A percentile compares a stretch with the other conserved stretches of the same genome.
phyloP scores from a whole-genome alignment of 2,329 filamentous ascomycete species.

The Lasiodiplodia theobromae region DNA sequence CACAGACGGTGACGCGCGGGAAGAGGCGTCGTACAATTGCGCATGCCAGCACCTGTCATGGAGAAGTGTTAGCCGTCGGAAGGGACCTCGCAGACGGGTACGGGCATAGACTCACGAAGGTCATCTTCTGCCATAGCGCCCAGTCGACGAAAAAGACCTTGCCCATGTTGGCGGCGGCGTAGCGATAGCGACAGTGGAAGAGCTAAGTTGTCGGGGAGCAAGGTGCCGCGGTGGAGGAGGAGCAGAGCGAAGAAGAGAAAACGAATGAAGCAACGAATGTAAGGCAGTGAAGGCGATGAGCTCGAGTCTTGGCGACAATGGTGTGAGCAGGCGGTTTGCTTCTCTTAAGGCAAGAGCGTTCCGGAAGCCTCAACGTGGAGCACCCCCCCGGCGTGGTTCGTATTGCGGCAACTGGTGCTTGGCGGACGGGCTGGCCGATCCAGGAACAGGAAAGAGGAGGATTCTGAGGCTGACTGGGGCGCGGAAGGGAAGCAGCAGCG shows the following conservation, averaged over 20 bases:
- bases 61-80: conserved; percentile 37
- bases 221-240: not conserved
- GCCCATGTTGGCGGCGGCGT: conserved; percentile 34
- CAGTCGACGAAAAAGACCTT: conserved; percentile 61
- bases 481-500: conserved; percentile 8
- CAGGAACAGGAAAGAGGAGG: conserved; percentile 29
- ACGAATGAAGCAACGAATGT: conserved; percentile 17
- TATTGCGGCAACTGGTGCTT: conserved; percentile 24
- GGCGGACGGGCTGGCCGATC: conserved; percentile 24
- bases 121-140: conserved; percentile 89
- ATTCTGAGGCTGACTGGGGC: conserved; percentile 20
- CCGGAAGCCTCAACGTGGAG: conserved; percentile 28
- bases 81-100: conserved; percentile 12
- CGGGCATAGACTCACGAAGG: conserved; percentile 70
- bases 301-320: conserved; percentile 16
- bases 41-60: conserved; percentile 70
- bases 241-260: conserved; percentile 1
- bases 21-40: conserved; percentile 63
- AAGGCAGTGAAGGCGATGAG: conserved; percentile 9
- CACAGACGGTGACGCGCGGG: conserved; percentile 2
- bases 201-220: conserved; percentile 3
- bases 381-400: conserved; percentile 22
- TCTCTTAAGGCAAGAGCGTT: conserved; percentile 28
- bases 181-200: conserved; percentile 29
- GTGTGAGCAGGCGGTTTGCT: conserved; percentile 25